phyloP scores from a whole-genome alignment of 1,139 yeast genomes.

The Ogataea hybrid region DNA sequence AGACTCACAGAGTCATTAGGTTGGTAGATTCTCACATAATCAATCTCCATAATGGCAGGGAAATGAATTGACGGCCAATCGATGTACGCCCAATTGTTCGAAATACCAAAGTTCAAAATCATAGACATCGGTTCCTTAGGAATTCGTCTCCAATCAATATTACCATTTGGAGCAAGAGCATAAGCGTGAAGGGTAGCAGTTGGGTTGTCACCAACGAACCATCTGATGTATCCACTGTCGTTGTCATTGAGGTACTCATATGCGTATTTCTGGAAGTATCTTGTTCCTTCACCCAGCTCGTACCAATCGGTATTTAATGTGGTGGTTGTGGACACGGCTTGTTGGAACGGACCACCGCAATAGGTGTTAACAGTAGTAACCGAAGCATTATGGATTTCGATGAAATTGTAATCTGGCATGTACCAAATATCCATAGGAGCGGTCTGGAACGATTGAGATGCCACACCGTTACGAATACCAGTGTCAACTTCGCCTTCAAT shows the following conservation, averaged over 20 bases:
- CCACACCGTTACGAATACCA: conserved; percentile 42
- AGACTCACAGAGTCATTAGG: conserved; percentile 42
- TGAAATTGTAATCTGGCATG: conserved; percentile 52
- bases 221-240: conserved; percentile 67
- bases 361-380: conserved; percentile 52
- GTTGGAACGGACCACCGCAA: conserved; percentile 62
- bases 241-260: conserved; percentile 73
- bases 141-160: conserved; percentile 57
- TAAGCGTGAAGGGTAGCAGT: conserved; percentile 47
- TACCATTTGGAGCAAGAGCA: conserved; percentile 58
- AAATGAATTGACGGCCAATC: conserved; percentile 54
- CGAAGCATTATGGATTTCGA: conserved; percentile 46
- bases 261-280: conserved; percentile 66
- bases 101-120: conserved; percentile 55
- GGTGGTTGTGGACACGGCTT: conserved; percentile 54
- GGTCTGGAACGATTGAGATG: conserved; percentile 58
- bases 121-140: conserved; percentile 66
- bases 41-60: conserved; percentile 50
- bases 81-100: conserved; percentile 62
- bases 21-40: conserved; percentile 61
- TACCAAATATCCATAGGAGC: conserved; percentile 68
- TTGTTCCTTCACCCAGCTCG: conserved; percentile 41
- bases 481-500: conserved; percentile 56
- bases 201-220: conserved; percentile 66
- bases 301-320: conserved; percentile 58